These are phyloP conservation scores for Kernera saxatilis DNA, from an alignment of 345 rosid species.

Conservation along the genomic window DNA sequence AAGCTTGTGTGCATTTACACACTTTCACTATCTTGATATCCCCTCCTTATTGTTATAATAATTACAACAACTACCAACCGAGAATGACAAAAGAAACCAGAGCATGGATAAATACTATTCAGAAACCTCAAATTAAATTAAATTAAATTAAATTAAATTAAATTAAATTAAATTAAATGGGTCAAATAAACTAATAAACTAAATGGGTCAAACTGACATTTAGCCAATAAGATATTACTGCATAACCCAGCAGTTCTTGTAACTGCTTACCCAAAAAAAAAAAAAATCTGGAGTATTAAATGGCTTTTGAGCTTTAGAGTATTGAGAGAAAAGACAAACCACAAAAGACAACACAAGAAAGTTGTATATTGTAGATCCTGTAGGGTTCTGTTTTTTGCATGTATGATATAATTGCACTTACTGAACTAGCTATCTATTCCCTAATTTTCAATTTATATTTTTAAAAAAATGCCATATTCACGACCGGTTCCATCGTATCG, in stretches of 20 bases:
- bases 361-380: not conserved
- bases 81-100: not conserved
- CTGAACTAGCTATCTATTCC: constrained; percentile 2
- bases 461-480: not conserved
- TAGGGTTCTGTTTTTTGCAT: constrained; percentile 1
- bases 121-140: not conserved
- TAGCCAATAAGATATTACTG: constrained; percentile 21
- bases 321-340: constrained; percentile 11
- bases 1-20: constrained; percentile 10
- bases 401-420: constrained; percentile 21
- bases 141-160: no score
- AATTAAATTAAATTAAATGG: not conserved
- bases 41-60: not conserved
- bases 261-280: constrained; percentile 7
- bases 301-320: not conserved
- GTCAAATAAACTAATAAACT: constrained; percentile 5
- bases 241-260: constrained; percentile 16
- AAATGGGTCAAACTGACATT: constrained; percentile 31
- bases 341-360: constrained; percentile 10
- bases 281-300: not conserved
- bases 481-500: constrained; percentile 7
- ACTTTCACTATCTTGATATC: constrained; percentile 14
- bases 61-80: constrained; percentile 4
- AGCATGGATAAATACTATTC: not conserved
- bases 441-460: not conserved